Evolutionary conservation across 1,284 basidiomycete species (phyloP), one percentile per base, ranked within the genome.

Genomic region (Cutaneotrichosporon sp.): DNA sequence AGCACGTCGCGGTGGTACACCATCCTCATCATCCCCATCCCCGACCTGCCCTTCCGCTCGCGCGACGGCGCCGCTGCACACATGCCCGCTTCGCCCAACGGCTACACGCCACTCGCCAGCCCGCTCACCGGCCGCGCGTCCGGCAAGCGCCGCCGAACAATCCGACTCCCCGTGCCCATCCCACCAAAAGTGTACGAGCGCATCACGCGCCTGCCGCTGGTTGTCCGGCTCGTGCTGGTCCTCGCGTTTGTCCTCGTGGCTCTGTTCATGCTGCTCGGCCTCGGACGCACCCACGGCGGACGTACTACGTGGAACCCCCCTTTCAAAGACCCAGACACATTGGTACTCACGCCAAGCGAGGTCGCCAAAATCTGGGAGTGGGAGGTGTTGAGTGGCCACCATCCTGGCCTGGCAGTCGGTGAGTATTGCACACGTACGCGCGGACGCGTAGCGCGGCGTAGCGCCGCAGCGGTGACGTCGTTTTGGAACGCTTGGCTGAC

Each of bases 361-460:
- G 68, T 93, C 37, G 84, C 85, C 61, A 81, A 84, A 63, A 87
- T 97, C 73, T 96, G 91, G 91, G 80, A 86, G 61, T 96, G 90
- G 90, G 91, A 97, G 75, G 81, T 96, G 52, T 77, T 82, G 40
- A 87, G 88, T 62, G 92, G 92, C 1, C 90, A 94, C 73, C 90
- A 91, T 76, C 91, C 92, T 2, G 90, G 87, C 72, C 80, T 81
- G 49, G 79, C 82, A 53, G 78, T 80, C 64, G 81, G 89, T 91
- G 70, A 64, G 86, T 80, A 30, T 10, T 10, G 10, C n/a, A 2
- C n/a, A 15, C 12, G 2, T 21, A 30, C 26, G 26, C 26, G 4
- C 40, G 23, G 36, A 34, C 21, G 30, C 15, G 41, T 8, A 8
- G 30, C n/a, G n/a, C n/a, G n/a, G n/a, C n/a, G n/a, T n/a, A n/a